These are phyloP conservation scores for Phyllosticta paracitricarpa DNA, from an alignment of 2,329 filamentous ascomycete genomes.

Conservation along the genomic window DNA sequence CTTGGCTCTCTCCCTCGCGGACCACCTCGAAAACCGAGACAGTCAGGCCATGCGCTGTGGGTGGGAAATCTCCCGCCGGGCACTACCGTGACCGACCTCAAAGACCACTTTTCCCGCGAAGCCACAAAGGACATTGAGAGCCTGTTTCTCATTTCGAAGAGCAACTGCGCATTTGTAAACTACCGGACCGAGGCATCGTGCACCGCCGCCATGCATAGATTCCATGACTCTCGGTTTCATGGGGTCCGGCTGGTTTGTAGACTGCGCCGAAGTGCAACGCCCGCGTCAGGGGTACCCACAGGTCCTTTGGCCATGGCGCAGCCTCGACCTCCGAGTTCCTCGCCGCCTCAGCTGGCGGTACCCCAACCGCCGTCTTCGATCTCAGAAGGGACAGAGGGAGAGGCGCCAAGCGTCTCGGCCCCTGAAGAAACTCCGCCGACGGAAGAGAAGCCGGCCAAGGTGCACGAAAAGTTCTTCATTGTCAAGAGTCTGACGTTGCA, in stretches of 20 bases:
- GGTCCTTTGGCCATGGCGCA: constrained; percentile 42
- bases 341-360: constrained; percentile 17
- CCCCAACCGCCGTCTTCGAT: constrained; percentile 10
- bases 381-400: neutral
- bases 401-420: neutral
- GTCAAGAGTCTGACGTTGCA: constrained; percentile 88
- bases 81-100: constrained; percentile 71
- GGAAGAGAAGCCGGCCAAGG: constrained; percentile 21
- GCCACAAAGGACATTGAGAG: constrained; percentile 70
- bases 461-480: constrained; percentile 75
- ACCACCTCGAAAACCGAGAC: constrained; percentile 56
- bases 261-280: constrained; percentile 50
- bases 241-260: constrained; percentile 79
- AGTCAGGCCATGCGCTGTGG: constrained; percentile 84
- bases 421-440: neutral
- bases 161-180: constrained; percentile 95
- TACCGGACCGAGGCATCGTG: constrained; percentile 75
- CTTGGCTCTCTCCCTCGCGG: constrained; percentile 42
- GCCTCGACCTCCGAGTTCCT: constrained; percentile 16
- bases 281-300: constrained; percentile 40
- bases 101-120: constrained; percentile 79
- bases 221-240: constrained; percentile 86
- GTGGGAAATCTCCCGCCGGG: constrained; percentile 87
- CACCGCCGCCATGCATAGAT: constrained; percentile 63
- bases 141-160: constrained; percentile 89